Evolutionary conservation across 2,329 filamentous ascomycete genomes (phyloP).

Genomic region (Alternaria sp.): DNA sequence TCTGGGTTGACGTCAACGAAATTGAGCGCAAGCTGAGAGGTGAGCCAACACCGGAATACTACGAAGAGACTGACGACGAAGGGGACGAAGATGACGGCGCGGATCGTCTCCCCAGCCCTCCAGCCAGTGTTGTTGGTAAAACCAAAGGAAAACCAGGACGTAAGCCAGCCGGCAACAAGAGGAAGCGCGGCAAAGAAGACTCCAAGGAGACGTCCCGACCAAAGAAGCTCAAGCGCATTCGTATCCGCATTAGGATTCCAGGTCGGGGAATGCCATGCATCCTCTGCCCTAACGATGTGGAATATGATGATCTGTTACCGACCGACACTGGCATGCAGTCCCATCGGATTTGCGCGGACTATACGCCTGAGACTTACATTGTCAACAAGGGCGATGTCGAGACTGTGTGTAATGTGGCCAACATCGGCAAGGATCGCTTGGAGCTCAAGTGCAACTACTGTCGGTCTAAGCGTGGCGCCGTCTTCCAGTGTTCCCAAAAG

Average conservation of each 20-base stretch:
- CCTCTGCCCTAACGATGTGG: constrained; percentile 89
- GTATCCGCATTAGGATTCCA: constrained; percentile 74
- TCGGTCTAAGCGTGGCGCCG: constrained; percentile 91
- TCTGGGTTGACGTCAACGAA: constrained; percentile 97
- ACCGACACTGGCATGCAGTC: constrained; percentile 89
- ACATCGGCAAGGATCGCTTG: constrained; percentile 84
- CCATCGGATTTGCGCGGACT: constrained; percentile 87
- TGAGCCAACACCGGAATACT: constrained; percentile 80
- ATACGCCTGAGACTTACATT: constrained; percentile 91
- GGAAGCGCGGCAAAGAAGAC: constrained; percentile 58
- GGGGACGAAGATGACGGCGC: constrained; percentile 67
- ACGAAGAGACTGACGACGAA: constrained; percentile 77
- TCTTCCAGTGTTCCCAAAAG: constrained; percentile 94
- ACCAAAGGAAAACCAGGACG: constrained; percentile 71
- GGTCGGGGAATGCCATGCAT: constrained; percentile 84
- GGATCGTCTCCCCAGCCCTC: constrained; percentile 76
- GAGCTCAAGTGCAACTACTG: constrained; percentile 96
- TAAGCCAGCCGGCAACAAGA: constrained; percentile 73
- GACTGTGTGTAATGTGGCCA: constrained; percentile 77
- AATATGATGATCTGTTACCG: constrained; percentile 79
- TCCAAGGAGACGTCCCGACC: constrained; percentile 60
- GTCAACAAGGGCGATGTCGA: constrained; percentile 72
- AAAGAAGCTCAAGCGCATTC: constrained; percentile 76
- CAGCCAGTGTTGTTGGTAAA: constrained; percentile 75
- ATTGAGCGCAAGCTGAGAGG: constrained; percentile 94